phyloP scores from a whole-genome alignment of 2,329 filamentous ascomycete species.

The Colletotrichum agaves region DNA sequence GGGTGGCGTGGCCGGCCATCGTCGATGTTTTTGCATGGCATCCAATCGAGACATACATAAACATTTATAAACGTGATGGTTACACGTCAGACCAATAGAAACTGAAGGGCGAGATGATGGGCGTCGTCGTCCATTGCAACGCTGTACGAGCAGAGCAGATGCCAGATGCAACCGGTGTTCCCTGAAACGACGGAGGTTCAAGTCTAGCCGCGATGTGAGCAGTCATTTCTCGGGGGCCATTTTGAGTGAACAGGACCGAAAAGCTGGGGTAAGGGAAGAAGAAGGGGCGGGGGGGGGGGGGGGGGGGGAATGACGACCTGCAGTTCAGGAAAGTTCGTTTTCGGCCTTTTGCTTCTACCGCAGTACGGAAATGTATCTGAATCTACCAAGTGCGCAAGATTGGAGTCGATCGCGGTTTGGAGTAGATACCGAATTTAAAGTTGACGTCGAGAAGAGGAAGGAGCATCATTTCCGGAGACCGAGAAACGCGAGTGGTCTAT shows the following conservation, averaged over 20 bases:
- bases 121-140: conserved; percentile 11
- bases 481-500: neutral
- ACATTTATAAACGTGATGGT: conserved; percentile 10
- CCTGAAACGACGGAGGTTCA: conserved; percentile 19
- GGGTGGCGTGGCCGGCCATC: neutral
- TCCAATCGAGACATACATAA: neutral
- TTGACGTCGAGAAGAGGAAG: conserved; percentile 7
- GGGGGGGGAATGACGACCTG: neutral
- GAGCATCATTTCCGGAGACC: conserved; percentile 4
- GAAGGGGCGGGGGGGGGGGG: neutral
- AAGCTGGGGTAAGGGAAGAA: conserved; percentile 24
- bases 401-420: neutral
- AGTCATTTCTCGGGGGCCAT: conserved; percentile 29
- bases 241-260: neutral
- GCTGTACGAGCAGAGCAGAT: conserved; percentile 6
- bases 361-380: neutral
- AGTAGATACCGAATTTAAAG: conserved; percentile 9
- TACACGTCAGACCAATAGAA: conserved; percentile 24
- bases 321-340: neutral
- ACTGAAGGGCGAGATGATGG: neutral
- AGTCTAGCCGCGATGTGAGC: conserved; percentile 30
- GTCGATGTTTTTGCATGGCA: neutral
- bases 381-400: neutral
- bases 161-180: conserved; percentile 11
- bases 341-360: neutral